Evolutionary conservation across 768 basidiomycete genomes (phyloP).

Genomic region (Boletus tylopilopsis): DNA sequence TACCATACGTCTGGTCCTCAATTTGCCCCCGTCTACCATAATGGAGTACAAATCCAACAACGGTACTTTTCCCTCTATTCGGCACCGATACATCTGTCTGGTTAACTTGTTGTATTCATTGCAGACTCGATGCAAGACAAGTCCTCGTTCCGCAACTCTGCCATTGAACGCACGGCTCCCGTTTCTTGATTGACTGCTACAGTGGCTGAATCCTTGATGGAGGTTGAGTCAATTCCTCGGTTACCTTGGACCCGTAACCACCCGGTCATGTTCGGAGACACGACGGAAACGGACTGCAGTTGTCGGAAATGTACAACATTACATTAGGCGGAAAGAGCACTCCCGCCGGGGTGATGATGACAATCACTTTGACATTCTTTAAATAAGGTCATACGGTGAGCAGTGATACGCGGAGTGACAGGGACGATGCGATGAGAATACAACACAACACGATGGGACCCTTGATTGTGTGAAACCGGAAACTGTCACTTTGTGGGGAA

Average conservation of each 20-base stretch:
- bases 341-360: background rate
- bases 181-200: constrained; percentile 10
- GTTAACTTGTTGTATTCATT: constrained; percentile 1
- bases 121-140: constrained; percentile 87
- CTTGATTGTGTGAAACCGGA: too few relatives aligned
- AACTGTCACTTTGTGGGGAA: background rate
- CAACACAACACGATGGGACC: background rate
- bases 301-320: constrained; percentile 14
- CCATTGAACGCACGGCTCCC: constrained; percentile 43
- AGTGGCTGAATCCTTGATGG: background rate
- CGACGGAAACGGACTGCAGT: constrained; percentile 1
- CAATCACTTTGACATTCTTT: constrained; percentile 3
- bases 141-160: constrained; percentile 75
- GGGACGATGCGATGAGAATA: constrained; percentile 9
- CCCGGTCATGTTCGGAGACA: constrained; percentile 1
- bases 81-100: background rate
- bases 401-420: background rate
- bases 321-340: background rate
- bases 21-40: constrained; percentile 69
- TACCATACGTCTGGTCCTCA: constrained; percentile 70
- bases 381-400: background rate
- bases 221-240: constrained; percentile 1
- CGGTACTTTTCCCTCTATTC: constrained; percentile 40
- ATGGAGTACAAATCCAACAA: constrained; percentile 97
- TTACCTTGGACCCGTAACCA: constrained; percentile 1